Evolutionary conservation across 2,329 filamentous ascomycete species (phyloP), one percentile per base, ranked within the genome.

Genomic region (Colletotrichum somersetense): DNA sequence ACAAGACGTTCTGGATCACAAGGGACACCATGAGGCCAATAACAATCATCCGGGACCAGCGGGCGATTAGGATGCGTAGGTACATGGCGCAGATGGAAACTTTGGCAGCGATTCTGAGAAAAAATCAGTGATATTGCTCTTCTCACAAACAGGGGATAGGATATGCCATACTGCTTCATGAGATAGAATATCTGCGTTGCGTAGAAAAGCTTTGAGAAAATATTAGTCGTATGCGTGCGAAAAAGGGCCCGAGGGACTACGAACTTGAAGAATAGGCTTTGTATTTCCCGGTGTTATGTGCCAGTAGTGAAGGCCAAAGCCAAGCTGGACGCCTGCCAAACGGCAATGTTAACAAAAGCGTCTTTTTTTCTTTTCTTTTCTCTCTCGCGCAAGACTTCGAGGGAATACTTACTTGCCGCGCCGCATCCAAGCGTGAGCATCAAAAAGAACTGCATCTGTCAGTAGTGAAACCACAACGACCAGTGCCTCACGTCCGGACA

Each of bases 281-380:
- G 52, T 63, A 0, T 65, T 73, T 5, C 35, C 44, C 1, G 75
- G 75, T 30, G 74, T 55, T 5, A 77, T 59, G 58, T 77, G 71
- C 76, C 75, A 77, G 57, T 74, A 77, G 20, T 77, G 76, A 1
- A 70, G 57, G 1, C 76, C 76, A 16, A 77, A 77, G 2, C 75
- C 75, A 18, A 76, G 26, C 11, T 58, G 14, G 1, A 62, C 35
- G 23, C 55, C 72, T 74, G 56, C 3, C 5, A 5, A 11, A 1
- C 0, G 20, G 5, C 2, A 2, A 12, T 0, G 4, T 62, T 6
- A 52, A 52, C 12, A 30, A 26, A 23, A 2, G 23, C 23, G 50
- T 12, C 8, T 18, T 18, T 16, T 14, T 10, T 30, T 30, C 30
- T 30, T 30, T 30, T 30, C 30, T 30, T 30, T 30, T 30, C 30